Conservation (phyloP, 768 basidiomycete species). For the Saitozyma sp. region DNA sequence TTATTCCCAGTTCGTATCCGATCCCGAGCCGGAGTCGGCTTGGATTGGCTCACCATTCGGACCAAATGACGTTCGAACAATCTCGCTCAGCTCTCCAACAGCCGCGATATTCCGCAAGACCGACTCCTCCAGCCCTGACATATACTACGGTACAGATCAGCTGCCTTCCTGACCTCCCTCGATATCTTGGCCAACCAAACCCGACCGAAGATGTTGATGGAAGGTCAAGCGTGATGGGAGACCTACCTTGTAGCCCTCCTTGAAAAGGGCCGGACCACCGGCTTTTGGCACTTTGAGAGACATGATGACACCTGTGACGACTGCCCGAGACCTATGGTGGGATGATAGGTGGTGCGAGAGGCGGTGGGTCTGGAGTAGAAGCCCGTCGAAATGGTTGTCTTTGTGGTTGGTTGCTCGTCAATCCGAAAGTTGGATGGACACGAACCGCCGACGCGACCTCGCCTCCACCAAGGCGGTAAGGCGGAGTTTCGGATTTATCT, state of each 20-base stretch:
- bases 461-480: too few relatives aligned
- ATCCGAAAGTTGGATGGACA: too few relatives aligned
- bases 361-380: too few relatives aligned
- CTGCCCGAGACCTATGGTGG: too few relatives aligned
- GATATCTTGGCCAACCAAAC: not conserved
- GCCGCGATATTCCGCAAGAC: slow-evolving; percentile 94
- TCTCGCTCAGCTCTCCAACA: slow-evolving; percentile 89
- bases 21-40: not conserved
- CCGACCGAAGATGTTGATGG: not conserved
- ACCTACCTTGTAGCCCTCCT: slow-evolving; percentile 90
- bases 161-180: not conserved
- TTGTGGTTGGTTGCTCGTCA: too few relatives aligned
- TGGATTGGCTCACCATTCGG: slow-evolving; percentile 74
- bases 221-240: too few relatives aligned
- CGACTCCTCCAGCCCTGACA: slow-evolving; percentile 93
- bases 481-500: too few relatives aligned
- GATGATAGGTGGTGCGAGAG: too few relatives aligned
- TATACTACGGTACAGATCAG: slow-evolving; percentile 54
- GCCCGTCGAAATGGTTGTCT: too few relatives aligned
- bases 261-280: slow-evolving; percentile 82
- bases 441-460: too few relatives aligned
- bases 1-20: not conserved
- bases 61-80: slow-evolving; percentile 93
- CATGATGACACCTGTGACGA: slow-evolving; percentile 57
- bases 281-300: slow-evolving; percentile 91